These are phyloP conservation scores for Phellinidium pouzarii DNA, from an alignment of 1,284 basidiomycete species.

Conservation along the genomic window DNA sequence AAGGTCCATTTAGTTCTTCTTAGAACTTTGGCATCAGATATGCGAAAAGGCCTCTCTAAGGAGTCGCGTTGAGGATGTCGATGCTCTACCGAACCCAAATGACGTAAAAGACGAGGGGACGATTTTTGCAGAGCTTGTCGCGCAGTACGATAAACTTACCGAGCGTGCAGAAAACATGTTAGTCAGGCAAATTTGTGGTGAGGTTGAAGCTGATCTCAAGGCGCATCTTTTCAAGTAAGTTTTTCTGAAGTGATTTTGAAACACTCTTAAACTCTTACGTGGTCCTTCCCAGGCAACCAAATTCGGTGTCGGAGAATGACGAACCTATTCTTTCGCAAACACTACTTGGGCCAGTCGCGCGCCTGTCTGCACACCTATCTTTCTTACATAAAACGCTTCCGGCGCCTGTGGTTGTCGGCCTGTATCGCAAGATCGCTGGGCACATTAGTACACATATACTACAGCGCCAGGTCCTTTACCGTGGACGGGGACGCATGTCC, in stretches of 20 bases:
- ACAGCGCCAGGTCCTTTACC: constrained; percentile 75
- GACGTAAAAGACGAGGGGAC: constrained; percentile 45
- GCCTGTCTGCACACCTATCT: constrained; percentile 66
- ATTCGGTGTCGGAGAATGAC: not conserved
- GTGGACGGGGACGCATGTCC: constrained; percentile 56
- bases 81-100: constrained; percentile 43
- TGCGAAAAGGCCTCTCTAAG: constrained; percentile 50
- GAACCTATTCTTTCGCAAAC: constrained; percentile 56
- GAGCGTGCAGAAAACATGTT: constrained; percentile 80
- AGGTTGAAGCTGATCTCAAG: constrained; percentile 71
- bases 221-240: constrained; percentile 51
- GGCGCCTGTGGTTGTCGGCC: constrained; percentile 39
- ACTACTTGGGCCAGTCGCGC: constrained; percentile 63
- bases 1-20: constrained; percentile 61
- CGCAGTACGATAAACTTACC: constrained; percentile 54
- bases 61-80: constrained; percentile 38
- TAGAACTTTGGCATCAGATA: constrained; percentile 82
- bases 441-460: constrained; percentile 68
- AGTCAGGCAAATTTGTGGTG: constrained; percentile 69
- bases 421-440: constrained; percentile 67
- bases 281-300: constrained; percentile 23
- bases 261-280: constrained; percentile 1
- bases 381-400: constrained; percentile 60
- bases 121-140: constrained; percentile 70
- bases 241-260: constrained; percentile 18